Percentiles rank a stretch among this genome's conserved stretches.
These are phyloP conservation scores for Stemphylium lycopersici DNA, from an alignment of 2,329 filamentous ascomycete genomes.

Conservation along the genomic window DNA sequence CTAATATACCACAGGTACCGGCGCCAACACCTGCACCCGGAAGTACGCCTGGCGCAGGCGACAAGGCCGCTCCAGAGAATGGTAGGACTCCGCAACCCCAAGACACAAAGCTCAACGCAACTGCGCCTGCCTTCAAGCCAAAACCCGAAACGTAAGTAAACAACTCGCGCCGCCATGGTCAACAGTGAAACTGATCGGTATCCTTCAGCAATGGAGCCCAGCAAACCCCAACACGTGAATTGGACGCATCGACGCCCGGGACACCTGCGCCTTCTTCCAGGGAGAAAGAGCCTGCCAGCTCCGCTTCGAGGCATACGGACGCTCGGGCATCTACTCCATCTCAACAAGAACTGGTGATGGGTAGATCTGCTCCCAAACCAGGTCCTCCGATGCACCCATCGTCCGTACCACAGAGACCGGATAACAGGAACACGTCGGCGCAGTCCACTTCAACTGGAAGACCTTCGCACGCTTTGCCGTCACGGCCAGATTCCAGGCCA, in stretches of 20 bases:
- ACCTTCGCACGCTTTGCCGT: constrained; percentile 58
- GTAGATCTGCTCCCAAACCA: constrained; percentile 14
- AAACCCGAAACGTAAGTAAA: constrained; percentile 38
- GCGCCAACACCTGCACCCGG: constrained; percentile 28
- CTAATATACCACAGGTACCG: constrained; percentile 28
- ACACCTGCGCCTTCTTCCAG: constrained; percentile 17
- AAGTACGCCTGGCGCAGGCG: constrained; percentile 37
- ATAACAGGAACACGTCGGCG: constrained; percentile 37
- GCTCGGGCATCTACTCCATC: constrained; percentile 18
- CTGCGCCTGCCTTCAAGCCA: constrained; percentile 70
- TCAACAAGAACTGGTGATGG: constrained; percentile 20
- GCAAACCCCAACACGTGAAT: constrained; percentile 23
- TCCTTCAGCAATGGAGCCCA: constrained; percentile 40
- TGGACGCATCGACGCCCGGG: constrained; percentile 21
- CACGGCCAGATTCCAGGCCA: constrained; percentile 64
- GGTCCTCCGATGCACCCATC: constrained; percentile 24
- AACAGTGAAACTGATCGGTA: constrained; percentile 21
- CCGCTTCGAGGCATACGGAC: constrained; percentile 16
- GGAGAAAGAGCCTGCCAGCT: constrained; percentile 28
- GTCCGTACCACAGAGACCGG: constrained; percentile 38
- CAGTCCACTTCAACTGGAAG: constrained; percentile 36
- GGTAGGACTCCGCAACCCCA: constrained; percentile 54
- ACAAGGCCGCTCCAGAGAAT: constrained; percentile 34
- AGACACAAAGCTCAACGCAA: constrained; percentile 55
- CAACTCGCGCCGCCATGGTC: neutral